Conservation (phyloP, 306 rosid genomes). For the barrel medic (Medicago truncatula) region DNA sequence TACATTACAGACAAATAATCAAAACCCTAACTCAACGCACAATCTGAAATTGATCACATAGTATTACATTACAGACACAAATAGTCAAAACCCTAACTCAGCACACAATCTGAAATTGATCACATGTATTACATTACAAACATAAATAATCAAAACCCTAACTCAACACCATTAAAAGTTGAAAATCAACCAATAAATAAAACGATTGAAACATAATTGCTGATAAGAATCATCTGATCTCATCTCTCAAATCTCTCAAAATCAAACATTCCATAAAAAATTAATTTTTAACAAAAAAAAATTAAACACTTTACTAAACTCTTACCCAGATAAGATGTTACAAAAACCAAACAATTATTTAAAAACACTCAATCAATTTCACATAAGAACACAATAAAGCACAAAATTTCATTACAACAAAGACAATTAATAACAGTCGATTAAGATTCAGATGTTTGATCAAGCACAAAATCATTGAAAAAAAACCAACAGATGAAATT, state of each 20-base stretch:
- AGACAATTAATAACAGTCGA: conserved; percentile 39
- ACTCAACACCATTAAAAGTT: no score
- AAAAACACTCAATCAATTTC: conserved; percentile 40
- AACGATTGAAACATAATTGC: conserved; percentile 4
- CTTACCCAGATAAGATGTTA: conserved; percentile 23
- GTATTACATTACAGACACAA: no score
- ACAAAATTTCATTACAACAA: not conserved
- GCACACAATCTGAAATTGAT: no score
- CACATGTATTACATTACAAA: no score
- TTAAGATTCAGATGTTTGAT: conserved; percentile 45
- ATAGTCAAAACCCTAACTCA: no score
- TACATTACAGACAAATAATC: no score
- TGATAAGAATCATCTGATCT: conserved; percentile 47
- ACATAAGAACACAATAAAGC: conserved; percentile 20
- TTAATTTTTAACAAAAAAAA: not conserved
- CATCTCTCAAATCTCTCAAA: conserved; percentile 37
- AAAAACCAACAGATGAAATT: conserved; percentile 22
- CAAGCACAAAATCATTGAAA: conserved; percentile 36
- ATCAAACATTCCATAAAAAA: conserved; percentile 41
- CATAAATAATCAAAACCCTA: no score
- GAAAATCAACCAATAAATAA: no score
- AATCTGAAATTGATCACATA: no score
- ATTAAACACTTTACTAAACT: conserved; percentile 35
- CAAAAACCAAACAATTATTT: conserved; percentile 13
- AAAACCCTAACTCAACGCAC: no score